A percentile compares a stretch with the other conserved stretches of the same genome.
These are phyloP conservation scores for Podaxis rugospora DNA, from an alignment of 768 basidiomycete species.

Conservation along the genomic window DNA sequence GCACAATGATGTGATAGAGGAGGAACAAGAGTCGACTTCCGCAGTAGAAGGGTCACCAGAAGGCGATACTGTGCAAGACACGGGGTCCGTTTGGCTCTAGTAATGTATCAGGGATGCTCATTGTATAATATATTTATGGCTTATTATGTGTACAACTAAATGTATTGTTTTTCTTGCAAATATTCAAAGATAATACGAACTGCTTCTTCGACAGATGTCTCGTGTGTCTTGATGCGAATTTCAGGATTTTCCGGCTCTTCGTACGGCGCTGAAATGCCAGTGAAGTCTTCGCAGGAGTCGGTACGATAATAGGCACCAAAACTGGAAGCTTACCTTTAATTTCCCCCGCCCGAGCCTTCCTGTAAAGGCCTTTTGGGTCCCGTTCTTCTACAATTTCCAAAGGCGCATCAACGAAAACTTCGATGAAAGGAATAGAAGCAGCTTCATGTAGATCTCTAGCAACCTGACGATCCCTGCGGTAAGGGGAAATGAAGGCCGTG, in stretches of 20 bases:
- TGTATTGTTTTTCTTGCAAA: conserved; percentile 61
- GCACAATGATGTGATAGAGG: conserved; percentile 51
- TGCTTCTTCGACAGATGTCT: conserved; percentile 71
- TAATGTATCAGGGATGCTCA: not conserved
- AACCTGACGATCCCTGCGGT: conserved; percentile 76
- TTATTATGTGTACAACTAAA: conserved; percentile 24
- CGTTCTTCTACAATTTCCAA: conserved; percentile 83
- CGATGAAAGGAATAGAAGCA: conserved; percentile 76
- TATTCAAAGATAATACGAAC: conserved; percentile 79
- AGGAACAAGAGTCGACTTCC: conserved; percentile 47
- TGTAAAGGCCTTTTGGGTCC: conserved; percentile 97
- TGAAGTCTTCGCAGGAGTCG: conserved; percentile 69
- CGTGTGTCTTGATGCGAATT: conserved; percentile 87
- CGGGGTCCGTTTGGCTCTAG: not conserved
- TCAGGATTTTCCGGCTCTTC: conserved; percentile 84
- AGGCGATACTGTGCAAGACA: not conserved
- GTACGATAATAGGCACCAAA: not conserved
- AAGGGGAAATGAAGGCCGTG: conserved; percentile 99
- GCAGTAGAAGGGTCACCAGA: conserved; percentile 15
- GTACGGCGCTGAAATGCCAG: conserved; percentile 96
- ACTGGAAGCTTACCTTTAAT: conserved; percentile 70
- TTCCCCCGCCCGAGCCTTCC: conserved; percentile 91
- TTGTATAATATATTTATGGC: not conserved
- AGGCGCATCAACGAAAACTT: conserved; percentile 94
- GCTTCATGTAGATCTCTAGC: conserved; percentile 81